Conservation (phyloP, 495 filamentous ascomycete species). For the Friedmanniomyces simplex region DNA sequence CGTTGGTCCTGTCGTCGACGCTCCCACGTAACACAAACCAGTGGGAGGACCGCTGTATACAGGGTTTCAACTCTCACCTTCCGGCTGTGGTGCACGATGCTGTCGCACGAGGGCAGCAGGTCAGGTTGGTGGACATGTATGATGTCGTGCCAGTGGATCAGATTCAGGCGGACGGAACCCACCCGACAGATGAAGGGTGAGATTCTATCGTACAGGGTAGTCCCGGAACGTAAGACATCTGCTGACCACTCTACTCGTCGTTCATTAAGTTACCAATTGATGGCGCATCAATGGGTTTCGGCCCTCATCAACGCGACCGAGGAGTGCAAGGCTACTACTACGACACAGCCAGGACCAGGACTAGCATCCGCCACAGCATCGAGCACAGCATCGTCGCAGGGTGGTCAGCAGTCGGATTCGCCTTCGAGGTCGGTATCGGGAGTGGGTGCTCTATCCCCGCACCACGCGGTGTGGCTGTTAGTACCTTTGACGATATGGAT, state of each 20-base stretch:
- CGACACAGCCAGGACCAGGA: too few relatives aligned
- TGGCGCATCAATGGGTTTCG: background rate
- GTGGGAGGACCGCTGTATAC: background rate
- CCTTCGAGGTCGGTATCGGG: too few relatives aligned
- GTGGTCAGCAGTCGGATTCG: too few relatives aligned
- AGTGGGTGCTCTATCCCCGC: too few relatives aligned
- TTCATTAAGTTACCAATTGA: slow-evolving; percentile 1
- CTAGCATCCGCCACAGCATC: too few relatives aligned
- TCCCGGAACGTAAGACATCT: too few relatives aligned
- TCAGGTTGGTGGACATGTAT: slow-evolving; percentile 1
- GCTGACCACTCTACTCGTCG: too few relatives aligned
- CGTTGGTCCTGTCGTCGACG: background rate
- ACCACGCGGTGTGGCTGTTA: too few relatives aligned
- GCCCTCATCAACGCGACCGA: background rate
- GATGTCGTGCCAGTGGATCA: background rate
- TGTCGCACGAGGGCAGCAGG: background rate
- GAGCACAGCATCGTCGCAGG: too few relatives aligned
- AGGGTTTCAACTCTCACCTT: background rate
- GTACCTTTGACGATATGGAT: too few relatives aligned
- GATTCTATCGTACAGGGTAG: too few relatives aligned
- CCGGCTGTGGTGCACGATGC: background rate
- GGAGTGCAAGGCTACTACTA: too few relatives aligned
- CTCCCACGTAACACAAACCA: background rate
- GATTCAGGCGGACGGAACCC: slow-evolving; percentile 3
- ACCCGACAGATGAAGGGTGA: slow-evolving; percentile 1